Evolutionary conservation across 1,284 basidiomycete genomes (phyloP).

Genomic region (Mycosarcoma mackinlayi): DNA sequence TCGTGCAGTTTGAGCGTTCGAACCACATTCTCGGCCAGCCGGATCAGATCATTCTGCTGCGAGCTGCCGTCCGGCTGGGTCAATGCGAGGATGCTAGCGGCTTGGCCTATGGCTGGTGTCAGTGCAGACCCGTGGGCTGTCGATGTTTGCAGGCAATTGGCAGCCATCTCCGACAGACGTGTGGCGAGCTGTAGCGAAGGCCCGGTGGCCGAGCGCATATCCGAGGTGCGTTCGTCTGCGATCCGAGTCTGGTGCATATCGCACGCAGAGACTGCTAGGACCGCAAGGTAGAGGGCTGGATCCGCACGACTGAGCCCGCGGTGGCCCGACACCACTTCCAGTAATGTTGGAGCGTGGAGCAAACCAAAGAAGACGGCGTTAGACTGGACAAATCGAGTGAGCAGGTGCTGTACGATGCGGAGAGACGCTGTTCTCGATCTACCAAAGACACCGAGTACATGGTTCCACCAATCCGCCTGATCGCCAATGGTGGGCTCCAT

Average conservation of each 20-base stretch:
- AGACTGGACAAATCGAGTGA: conserved; percentile 45
- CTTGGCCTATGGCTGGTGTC: conserved; percentile 39
- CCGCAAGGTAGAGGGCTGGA: conserved; percentile 45
- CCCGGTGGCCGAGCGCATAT: conserved; percentile 41
- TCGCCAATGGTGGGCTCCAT: conserved; percentile 25
- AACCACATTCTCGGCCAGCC: conserved; percentile 42
- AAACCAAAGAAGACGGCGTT: conserved; percentile 56
- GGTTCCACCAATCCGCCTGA: conserved; percentile 38
- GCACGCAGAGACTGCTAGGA: conserved; percentile 48
- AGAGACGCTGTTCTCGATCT: conserved; percentile 14
- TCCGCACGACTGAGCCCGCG: conserved; percentile 27
- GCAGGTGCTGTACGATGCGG: conserved; percentile 35
- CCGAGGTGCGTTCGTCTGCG: conserved; percentile 34
- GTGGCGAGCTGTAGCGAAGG: conserved; percentile 26
- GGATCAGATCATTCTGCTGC: conserved; percentile 33
- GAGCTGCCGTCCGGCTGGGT: conserved; percentile 44
- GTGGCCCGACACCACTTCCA: conserved; percentile 25
- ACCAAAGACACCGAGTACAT: conserved; percentile 28
- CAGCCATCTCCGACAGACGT: conserved; percentile 32
- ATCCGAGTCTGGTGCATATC: conserved; percentile 45
- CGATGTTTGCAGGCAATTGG: conserved; percentile 38
- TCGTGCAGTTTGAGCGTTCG: conserved; percentile 30
- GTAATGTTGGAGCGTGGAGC: conserved; percentile 44
- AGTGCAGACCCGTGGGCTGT: conserved; percentile 21
- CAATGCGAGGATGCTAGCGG: conserved; percentile 48